A percentile compares a stretch with the other conserved stretches of the same genome.
phyloP scores from a whole-genome alignment of 2,329 filamentous ascomycete genomes.

The Phoma sp. region DNA sequence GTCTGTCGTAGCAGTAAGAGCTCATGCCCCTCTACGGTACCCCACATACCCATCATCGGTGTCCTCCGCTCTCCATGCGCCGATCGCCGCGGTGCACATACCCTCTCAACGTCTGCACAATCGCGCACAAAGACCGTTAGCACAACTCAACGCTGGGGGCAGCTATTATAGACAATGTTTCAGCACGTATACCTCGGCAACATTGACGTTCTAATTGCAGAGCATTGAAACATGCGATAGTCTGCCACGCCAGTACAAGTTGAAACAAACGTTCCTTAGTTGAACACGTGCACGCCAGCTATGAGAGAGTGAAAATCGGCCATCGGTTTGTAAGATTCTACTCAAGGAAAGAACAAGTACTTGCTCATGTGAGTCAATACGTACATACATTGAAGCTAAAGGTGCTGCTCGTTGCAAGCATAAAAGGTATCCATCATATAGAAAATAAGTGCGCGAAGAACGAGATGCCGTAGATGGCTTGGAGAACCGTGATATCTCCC shows the following conservation, averaged over 20 bases:
- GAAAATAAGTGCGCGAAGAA: constrained; percentile 10
- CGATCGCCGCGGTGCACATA: constrained; percentile 12
- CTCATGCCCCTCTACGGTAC: constrained; percentile 13
- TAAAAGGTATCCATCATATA: constrained; percentile 10
- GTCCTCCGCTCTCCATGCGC: constrained; percentile 13
- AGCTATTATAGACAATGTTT: neutral
- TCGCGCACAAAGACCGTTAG: neutral
- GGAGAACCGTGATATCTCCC: constrained; percentile 15
- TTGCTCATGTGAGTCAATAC: constrained; percentile 13
- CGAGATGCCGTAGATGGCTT: constrained; percentile 18
- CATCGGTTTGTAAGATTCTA: too few species aligned
- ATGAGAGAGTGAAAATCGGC: too few species aligned
- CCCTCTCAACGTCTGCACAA: constrained; percentile 2
- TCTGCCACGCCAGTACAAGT: constrained; percentile 11
- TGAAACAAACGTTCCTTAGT: constrained; percentile 11
- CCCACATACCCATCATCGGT: constrained; percentile 10
- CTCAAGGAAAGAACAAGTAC: neutral
- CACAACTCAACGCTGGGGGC: neutral
- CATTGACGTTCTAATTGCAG: constrained; percentile 2
- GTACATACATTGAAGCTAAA: constrained; percentile 19
- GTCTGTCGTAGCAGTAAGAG: neutral
- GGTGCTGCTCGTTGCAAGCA: constrained; percentile 11
- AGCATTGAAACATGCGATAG: constrained; percentile 10
- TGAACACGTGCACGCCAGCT: neutral
- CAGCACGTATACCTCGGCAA: constrained; percentile 7